Conservation (phyloP, 2,329 filamentous ascomycete species). For the Neonectria sp. region DNA sequence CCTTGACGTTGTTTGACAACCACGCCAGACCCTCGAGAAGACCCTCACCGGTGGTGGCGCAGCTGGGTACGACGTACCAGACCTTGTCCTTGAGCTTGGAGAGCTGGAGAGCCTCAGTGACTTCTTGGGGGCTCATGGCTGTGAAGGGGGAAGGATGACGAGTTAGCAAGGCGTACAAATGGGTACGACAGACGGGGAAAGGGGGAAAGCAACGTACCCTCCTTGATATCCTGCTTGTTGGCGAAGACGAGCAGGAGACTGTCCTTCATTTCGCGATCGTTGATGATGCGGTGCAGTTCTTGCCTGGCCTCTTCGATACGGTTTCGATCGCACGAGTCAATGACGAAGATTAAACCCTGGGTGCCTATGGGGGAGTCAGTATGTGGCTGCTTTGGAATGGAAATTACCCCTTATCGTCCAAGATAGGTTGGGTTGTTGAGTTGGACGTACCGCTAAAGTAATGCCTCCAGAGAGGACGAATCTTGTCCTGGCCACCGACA, state of each 20-base stretch:
- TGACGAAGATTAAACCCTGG: conserved; percentile 98
- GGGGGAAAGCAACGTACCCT: conserved; percentile 68
- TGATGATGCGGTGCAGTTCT: conserved; percentile 97
- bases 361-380: conserved; percentile 73
- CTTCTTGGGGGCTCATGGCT: conserved; percentile 86
- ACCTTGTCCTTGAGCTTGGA: conserved; percentile 85
- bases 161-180: conserved; percentile 11
- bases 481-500: conserved; percentile 99
- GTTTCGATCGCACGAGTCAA: conserved; percentile 92
- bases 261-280: conserved; percentile 98
- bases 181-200: neutral
- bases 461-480: conserved; percentile 95
- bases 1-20: conserved; percentile 89
- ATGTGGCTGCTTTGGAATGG: conserved; percentile 1
- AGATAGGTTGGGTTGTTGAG: neutral
- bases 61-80: conserved; percentile 89
- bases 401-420: neutral
- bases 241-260: conserved; percentile 95
- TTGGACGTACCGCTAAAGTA: conserved; percentile 82
- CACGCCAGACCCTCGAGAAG: conserved; percentile 86
- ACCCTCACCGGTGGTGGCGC: conserved; percentile 85
- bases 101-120: conserved; percentile 83
- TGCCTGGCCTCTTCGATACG: conserved; percentile 94
- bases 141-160: conserved; percentile 4
- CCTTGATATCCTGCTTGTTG: conserved; percentile 97